Evolutionary conservation across 31 red algal species (phyloP), one percentile per base, ranked within the genome.

Genomic region (Porphyra umbilicalis): DNA sequence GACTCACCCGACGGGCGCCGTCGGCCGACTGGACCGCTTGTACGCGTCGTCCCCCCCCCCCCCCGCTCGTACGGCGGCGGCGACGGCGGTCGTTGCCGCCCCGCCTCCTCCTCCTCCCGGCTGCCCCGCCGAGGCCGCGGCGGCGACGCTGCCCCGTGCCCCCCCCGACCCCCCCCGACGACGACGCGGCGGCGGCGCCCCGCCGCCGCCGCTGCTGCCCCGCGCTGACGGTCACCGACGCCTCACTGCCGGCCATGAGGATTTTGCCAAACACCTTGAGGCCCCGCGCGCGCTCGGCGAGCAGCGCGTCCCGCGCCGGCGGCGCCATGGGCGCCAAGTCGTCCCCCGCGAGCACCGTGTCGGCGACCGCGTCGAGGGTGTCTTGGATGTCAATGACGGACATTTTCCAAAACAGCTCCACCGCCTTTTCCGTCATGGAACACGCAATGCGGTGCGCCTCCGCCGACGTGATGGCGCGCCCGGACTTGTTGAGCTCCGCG

Each of bases 341-440:
- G 16, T 88, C 82, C 35, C 92, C 92, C 30, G 84, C 83, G 0
- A 94, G 88, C 80, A 94, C 92, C 76, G 85, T 87, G 76, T 81
- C 74, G 34, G 86, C 35, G 34, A 94, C 92, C 80, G 85, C 87
- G 77, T 94, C 92, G 40, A 94, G 79, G 1, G 92, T 94, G n/a
- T 84, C 83, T 68, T 90, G 85, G 81, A 94, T 94, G 82, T 94
- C 92, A 68, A 94, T 94, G 11, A 90, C 85, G 1, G 92, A 88
- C 39, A 90, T 90, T 80, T 94, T 89, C 92, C 92, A 94, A 85
- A 94, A 86, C 85, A 94, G 86, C 75, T 94, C 92, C 38, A 94
- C 87, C 33, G 86, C 91, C 80, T 88, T 93, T 75, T 85, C 82
- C 25, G 85, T 83, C 91, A 93, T 93, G 82, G 86, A 84, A 31